A percentile compares a stretch with the other conserved stretches of the same genome.
phyloP scores from a whole-genome alignment of 495 filamentous ascomycete genomes.

The Penicillium cataractarum region DNA sequence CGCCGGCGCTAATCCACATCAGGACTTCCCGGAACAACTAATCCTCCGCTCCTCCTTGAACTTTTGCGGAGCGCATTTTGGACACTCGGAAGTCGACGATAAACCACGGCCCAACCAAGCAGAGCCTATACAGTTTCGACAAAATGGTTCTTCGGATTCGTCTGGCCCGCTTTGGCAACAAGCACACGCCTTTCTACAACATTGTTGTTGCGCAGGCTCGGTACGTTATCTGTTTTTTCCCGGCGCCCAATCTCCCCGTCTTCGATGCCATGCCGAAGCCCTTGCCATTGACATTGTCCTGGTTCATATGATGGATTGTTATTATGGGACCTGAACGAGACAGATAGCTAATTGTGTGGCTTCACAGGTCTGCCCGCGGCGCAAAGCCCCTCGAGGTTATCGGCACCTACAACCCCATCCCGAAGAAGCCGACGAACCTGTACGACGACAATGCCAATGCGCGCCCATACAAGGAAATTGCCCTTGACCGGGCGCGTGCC shows the following conservation, averaged over 20 bases:
- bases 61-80: slow-evolving; percentile 31
- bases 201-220: slow-evolving; percentile 96
- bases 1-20: slow-evolving; percentile 35
- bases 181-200: slow-evolving; percentile 88
- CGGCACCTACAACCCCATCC: slow-evolving; percentile 91
- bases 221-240: slow-evolving; percentile 51
- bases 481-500: slow-evolving; percentile 77
- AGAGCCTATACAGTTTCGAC: slow-evolving; percentile 18
- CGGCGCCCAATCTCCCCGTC: not conserved
- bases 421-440: slow-evolving; percentile 63
- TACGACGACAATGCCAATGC: slow-evolving; percentile 61
- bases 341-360: slow-evolving; percentile 7
- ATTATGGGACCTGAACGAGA: no score
- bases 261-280: not conserved
- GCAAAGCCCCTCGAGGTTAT: slow-evolving; percentile 91
- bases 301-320: no score
- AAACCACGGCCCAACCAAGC: not conserved
- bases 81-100: slow-evolving; percentile 4
- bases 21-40: slow-evolving; percentile 27
- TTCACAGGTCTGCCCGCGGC: slow-evolving; percentile 67
- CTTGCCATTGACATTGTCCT: not conserved
- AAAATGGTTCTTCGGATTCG: slow-evolving; percentile 92
- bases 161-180: slow-evolving; percentile 90
- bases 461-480: slow-evolving; percentile 82
- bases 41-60: slow-evolving; percentile 33